Percentiles rank a stretch among this genome's conserved stretches.
These are phyloP conservation scores for Phytomonas sp. DNA, from an alignment of 208 protist genomes.

Conservation along the genomic window DNA sequence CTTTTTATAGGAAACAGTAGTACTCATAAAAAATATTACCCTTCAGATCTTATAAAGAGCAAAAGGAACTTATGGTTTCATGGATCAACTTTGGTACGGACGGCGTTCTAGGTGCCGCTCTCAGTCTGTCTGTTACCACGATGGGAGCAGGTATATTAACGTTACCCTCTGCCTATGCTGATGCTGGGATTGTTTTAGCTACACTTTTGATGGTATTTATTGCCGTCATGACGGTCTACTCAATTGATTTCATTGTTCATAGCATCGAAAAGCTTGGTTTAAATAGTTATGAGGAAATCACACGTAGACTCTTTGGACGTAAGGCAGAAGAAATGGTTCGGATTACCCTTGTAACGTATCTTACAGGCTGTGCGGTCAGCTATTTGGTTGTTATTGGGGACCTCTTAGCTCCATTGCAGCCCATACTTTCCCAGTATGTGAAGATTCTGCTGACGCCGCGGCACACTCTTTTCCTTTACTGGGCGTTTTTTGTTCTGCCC, in stretches of 20 bases:
- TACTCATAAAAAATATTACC: conserved; percentile 6
- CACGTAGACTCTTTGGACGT: conserved; percentile 43
- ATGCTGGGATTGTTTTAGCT: conserved; percentile 44
- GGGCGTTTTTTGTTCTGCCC: conserved; percentile 55
- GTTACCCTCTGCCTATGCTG: conserved; percentile 55
- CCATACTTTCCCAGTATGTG: conserved; percentile 27
- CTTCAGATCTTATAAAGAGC: background rate
- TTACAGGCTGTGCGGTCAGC: conserved; percentile 42
- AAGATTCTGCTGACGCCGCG: conserved; percentile 38
- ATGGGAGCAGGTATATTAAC: conserved; percentile 75
- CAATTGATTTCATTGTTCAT: conserved; percentile 60
- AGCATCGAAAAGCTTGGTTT: conserved; percentile 47
- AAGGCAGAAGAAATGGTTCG: conserved; percentile 40
- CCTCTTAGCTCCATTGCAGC: conserved; percentile 52
- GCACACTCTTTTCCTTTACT: conserved; percentile 49
- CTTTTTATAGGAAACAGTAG: background rate
- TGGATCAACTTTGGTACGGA: conserved; percentile 16
- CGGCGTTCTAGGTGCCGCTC: conserved; percentile 38
- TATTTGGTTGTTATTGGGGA: conserved; percentile 62
- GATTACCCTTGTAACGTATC: conserved; percentile 57
- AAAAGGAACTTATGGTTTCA: conserved; percentile 11
- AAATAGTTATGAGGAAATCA: conserved; percentile 75
- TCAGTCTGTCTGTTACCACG: conserved; percentile 63
- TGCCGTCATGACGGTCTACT: conserved; percentile 46
- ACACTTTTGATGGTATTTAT: conserved; percentile 37